Evolutionary conservation across 2,329 filamentous ascomycete genomes (phyloP).

Genomic region (Clathrospora elynae): DNA sequence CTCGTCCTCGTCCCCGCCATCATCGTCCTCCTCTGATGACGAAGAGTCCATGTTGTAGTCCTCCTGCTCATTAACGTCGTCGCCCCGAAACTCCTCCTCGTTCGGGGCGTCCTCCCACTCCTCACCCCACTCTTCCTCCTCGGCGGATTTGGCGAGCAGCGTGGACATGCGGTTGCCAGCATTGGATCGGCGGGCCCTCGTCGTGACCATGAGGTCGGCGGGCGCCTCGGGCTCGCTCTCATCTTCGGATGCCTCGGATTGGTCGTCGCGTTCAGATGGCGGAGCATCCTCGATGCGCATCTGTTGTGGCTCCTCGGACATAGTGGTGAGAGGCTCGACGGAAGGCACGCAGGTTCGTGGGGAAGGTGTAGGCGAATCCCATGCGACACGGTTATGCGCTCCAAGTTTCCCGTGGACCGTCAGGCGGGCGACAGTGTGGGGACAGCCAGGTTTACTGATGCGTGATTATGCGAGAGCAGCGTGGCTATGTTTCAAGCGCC

Average conservation of each 20-base stretch:
- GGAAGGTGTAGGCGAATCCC: constrained; percentile 39
- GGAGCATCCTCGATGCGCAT: constrained; percentile 17
- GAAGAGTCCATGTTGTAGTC: constrained; percentile 82
- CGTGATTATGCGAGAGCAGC: constrained; percentile 18
- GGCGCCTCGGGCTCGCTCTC: constrained; percentile 40
- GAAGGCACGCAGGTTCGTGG: constrained; percentile 8
- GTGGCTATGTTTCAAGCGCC: constrained; percentile 37
- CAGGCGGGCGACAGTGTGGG: constrained; percentile 5
- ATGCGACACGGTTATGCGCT: constrained; percentile 27
- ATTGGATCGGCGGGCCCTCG: constrained; percentile 47
- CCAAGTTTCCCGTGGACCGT: constrained; percentile 11
- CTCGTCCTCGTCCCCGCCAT: constrained; percentile 71
- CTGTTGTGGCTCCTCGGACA: constrained; percentile 24
- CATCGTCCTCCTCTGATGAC: constrained; percentile 77
- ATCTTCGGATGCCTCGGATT: constrained; percentile 24
- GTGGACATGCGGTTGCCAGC: constrained; percentile 51
- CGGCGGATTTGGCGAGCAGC: constrained; percentile 41
- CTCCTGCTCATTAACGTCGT: constrained; percentile 60
- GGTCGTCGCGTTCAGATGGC: constrained; percentile 20
- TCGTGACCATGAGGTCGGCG: constrained; percentile 47
- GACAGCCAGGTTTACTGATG: constrained; percentile 8
- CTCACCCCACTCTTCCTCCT: constrained; percentile 47
- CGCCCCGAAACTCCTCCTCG: constrained; percentile 58
- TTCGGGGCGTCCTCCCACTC: constrained; percentile 71
- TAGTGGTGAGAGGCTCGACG: constrained; percentile 8